Conservation (phyloP, 2,329 filamentous ascomycete species). For the Periconia macrospinosa region DNA sequence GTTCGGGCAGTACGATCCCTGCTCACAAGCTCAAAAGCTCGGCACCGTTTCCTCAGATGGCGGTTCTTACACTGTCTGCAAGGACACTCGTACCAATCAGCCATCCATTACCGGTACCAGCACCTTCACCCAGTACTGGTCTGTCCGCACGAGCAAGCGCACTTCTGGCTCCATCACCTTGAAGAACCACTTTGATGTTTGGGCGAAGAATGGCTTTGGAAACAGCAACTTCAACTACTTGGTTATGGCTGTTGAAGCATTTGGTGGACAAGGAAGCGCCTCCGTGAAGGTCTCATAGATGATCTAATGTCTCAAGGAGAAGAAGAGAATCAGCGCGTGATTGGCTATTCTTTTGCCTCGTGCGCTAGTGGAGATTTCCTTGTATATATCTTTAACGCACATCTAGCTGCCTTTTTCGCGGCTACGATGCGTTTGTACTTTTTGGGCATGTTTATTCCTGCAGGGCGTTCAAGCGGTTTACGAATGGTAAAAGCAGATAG, state of each 20-base stretch:
- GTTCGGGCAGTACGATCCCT: constrained; percentile 50
- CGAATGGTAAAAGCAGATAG: too few species aligned
- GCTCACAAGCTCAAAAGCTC: constrained; percentile 45
- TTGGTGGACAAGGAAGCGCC: constrained; percentile 22
- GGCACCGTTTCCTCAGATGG: constrained; percentile 57
- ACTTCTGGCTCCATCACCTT: constrained; percentile 44
- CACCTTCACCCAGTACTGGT: constrained; percentile 59
- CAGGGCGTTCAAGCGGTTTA: too few species aligned
- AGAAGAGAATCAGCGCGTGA: too few species aligned
- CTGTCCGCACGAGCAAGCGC: constrained; percentile 53
- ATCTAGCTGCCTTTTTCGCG: too few species aligned
- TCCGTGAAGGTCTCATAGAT: constrained; percentile 1
- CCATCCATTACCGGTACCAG: constrained; percentile 56
- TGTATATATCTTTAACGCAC: too few species aligned
- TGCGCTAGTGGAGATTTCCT: too few species aligned
- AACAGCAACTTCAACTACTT: constrained; percentile 16
- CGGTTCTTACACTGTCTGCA: constrained; percentile 55
- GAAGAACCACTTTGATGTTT: constrained; percentile 31
- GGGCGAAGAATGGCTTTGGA: constrained; percentile 23
- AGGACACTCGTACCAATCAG: constrained; percentile 52
- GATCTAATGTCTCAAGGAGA: neutral
- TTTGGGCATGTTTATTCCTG: too few species aligned
- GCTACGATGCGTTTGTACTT: too few species aligned
- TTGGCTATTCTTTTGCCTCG: too few species aligned
- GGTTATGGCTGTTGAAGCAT: constrained; percentile 57